Evolutionary conservation across 2,329 filamentous ascomycete genomes (phyloP).

Genomic region (Arthrobotrys pseudoclavata): DNA sequence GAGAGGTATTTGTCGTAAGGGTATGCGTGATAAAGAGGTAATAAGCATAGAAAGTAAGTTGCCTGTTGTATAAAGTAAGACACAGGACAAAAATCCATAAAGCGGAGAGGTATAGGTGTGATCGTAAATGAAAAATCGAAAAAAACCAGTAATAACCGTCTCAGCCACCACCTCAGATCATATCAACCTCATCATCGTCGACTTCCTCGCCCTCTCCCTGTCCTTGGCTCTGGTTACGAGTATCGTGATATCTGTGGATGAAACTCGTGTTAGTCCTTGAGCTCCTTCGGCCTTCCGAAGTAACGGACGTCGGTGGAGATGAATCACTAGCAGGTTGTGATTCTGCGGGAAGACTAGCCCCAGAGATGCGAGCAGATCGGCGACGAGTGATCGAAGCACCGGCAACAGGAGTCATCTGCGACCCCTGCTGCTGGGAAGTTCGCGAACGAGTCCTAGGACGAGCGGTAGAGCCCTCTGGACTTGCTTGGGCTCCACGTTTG

Average conservation of each 20-base stretch:
- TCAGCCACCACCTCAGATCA: slow-evolving; percentile 4
- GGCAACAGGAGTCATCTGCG: background rate
- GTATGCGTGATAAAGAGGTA: too few relatives aligned
- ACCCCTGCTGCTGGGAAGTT: background rate
- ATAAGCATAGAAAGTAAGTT: too few relatives aligned
- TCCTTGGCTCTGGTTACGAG: slow-evolving; percentile 8
- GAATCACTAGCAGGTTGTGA: background rate
- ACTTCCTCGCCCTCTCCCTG: slow-evolving; percentile 24
- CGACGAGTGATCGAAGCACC: background rate
- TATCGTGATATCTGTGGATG: slow-evolving; percentile 31
- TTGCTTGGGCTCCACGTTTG: background rate
- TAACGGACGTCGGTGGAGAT: background rate
- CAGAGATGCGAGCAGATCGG: slow-evolving; percentile 5
- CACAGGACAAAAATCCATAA: too few relatives aligned
- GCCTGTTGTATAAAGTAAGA: too few relatives aligned
- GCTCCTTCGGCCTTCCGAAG: slow-evolving; percentile 20
- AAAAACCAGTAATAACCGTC: too few relatives aligned
- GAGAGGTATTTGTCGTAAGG: too few relatives aligned
- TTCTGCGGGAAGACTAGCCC: background rate
- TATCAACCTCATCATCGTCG: slow-evolving; percentile 35
- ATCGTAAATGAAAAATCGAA: too few relatives aligned
- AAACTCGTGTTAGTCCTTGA: slow-evolving; percentile 28
- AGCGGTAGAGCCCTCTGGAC: background rate
- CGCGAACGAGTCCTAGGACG: slow-evolving; percentile 27
- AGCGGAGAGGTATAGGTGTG: too few relatives aligned